Evolutionary conservation across 2,329 filamentous ascomycete species (phyloP), one percentile per base, ranked within the genome.

Genomic region (Fusarium heterosporum): DNA sequence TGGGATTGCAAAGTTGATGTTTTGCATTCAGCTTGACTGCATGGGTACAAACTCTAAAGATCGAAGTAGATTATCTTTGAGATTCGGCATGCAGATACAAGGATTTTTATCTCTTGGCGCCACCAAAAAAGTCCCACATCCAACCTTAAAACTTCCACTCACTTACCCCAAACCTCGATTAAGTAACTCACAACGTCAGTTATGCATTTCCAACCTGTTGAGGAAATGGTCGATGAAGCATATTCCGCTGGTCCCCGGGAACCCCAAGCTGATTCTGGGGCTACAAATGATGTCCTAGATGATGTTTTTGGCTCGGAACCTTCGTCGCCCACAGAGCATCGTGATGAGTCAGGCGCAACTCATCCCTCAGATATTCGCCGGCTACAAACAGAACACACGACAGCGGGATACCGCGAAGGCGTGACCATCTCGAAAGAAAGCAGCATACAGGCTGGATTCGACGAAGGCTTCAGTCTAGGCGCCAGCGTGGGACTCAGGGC

Each of bases 381-480:
- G 25, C 85, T 97, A 16, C 89, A 91, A 72, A 85, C 87, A 40
- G 89, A 91, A 55, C 93, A 97, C 76, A 86, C 88, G 51, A 97
- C 92, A 9, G 89, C 92, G 38, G 96, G 96, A 19, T 98, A 98
- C 79, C 90, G 95, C 60, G 94, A 97, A 73, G 96, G 95, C 42
- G 86, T 98, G 52, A 85, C 90, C 0, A 82, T 82, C 4, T 91
- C 91, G 30, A 98, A 98, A 77, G 86, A 87, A 26, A 80, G 84
- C 46, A 90, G 89, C 72, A 87, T 97, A 26, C 96, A 99, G 78
- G 84, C 84, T 14, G 95, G 95, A 0, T 98, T 99, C 74, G 96
- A 99, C 76, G 92, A 95, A 67, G 95, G 95, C 0, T 98, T 93
- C 76, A 84, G 88, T 14, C 83, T 98, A 1, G 96, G 96, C 13